Evolutionary conservation across 176 grass and related monocot species (phyloP), one percentile per base, ranked within the genome.

Genomic region (Oryza glaberrima): DNA sequence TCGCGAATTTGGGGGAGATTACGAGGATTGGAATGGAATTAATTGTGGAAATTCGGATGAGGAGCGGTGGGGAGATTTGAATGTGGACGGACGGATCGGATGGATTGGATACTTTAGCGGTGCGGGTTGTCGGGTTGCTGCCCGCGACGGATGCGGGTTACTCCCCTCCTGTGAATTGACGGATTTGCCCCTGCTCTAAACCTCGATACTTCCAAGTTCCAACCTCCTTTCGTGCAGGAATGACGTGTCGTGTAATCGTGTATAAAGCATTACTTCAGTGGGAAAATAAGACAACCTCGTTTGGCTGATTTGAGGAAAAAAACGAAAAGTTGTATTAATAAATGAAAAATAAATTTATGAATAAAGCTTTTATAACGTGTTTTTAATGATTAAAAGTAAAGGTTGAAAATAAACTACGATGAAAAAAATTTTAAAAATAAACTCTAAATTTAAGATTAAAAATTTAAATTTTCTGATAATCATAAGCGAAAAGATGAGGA

Each of bases 81-180:
- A 92, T 36, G 83, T 70, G 86, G 76, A 26, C 46, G 64, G 72
- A 36, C 56, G 56, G 26, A 54, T 19, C 19, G 4, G 16, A 56
- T 48, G 9, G 46, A 49, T 49, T 4, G 15, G 51, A 19, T 19
- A 6, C 16, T 17, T 17, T 19, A 19, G 49, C 49, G 22, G 68
- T 41, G 56, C 80, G 86, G 90, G 86, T 52, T 87, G 81, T 81
- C 72, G 84, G 85, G 85, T 77, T 79, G 72, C 73, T 78, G 67
- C 68, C 78, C 81, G 76, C 81, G 75, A 80, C 22, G 35, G 69
- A 70, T 75, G 69, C 84, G 69, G 44, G 16, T 28, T 71, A 43
- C 41, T 43, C 41, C 47, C 30, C 35, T 61, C 34, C 10, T 4
- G 0, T 4, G 14, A 82, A 67, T n/a, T 90, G 73, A 82, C 66